Conservation (phyloP, 2,329 filamentous ascomycete species). For the Exophiala aquamarina region DNA sequence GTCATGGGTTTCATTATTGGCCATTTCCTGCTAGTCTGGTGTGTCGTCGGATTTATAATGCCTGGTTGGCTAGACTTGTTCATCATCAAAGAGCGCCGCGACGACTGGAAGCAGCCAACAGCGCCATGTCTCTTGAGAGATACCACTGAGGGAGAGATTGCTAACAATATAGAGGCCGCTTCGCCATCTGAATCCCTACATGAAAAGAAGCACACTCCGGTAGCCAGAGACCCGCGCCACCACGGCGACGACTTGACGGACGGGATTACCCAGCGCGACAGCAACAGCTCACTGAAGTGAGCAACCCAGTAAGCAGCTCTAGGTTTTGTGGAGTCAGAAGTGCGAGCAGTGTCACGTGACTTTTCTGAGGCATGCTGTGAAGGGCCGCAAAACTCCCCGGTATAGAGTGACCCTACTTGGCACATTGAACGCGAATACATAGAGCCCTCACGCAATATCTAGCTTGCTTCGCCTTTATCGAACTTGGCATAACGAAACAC, state of each 20-base stretch:
- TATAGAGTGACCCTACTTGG: neutral
- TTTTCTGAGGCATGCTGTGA: neutral
- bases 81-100: conserved; percentile 47
- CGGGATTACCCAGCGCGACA: neutral
- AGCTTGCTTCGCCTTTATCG: neutral
- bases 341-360: neutral
- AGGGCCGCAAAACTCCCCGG: neutral
- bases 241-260: neutral
- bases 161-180: neutral
- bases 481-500: neutral
- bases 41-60: conserved; percentile 51
- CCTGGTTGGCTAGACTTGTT: conserved; percentile 57
- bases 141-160: conserved; percentile 2
- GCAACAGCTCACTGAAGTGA: conserved; percentile 2
- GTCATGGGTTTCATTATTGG: conserved; percentile 52
- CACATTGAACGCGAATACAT: no score
- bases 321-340: neutral
- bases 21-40: conserved; percentile 48
- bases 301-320: neutral
- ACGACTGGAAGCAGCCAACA: conserved; percentile 34
- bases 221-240: neutral
- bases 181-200: neutral
- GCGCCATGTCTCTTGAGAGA: conserved; percentile 2
- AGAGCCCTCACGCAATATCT: no score
- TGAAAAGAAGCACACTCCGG: neutral